Base-by-base conservation (phyloP, 164 flowering plant species). In the Dillenia suffruticosa region DNA sequence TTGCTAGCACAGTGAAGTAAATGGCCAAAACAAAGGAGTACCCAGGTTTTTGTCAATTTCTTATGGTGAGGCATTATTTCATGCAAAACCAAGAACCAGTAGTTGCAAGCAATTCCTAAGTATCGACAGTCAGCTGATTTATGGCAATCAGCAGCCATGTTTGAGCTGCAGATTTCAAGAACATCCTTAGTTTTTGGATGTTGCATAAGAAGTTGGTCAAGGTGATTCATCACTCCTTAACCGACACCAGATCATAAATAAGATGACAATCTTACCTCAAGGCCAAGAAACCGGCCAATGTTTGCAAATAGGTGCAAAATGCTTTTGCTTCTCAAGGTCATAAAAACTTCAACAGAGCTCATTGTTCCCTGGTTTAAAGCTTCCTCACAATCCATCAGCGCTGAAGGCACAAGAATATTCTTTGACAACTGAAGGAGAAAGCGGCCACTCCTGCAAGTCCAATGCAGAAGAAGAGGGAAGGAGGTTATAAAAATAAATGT, bases 251-350 rank as follows among this genome's bases (percentile, higher is more conserved):
- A 16, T 8, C 32, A 32, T n/a, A 47, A 32, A 46, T 17, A 24
- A 32, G 11, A 26, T 43, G 22, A 0, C 22, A 24, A 16, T 11
- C 22, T 59, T 81, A 91, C 99, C 96, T 91, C 78, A 49, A 94
- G 89, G 63, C 99, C 99, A 62, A 94, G 76, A 60, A 86, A 91
- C 72, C 79, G 81, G 65, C 96, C 91, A 71, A 88, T 77, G 54
- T 96, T 82, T 63, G 93, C 89, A 76, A 88, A 86, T 55, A 94
- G 77, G 62, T 82, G 93, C 79, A 91, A 70, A 54, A 94, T 78
- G 68, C 94, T 85, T 77, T 79, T 88, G 76, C 75, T 86, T 78
- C 96, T 83, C 83, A 94, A 82, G 74, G 74, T 83, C 54, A 70
- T 71, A 63, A 91, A 89, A 15, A 86, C 92, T 51, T 91, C 95